Percentiles rank a stretch among this genome's conserved stretches.
Evolutionary conservation across 2,329 filamentous ascomycete species (phyloP).

Genomic region (Seiridium unicorne): DNA sequence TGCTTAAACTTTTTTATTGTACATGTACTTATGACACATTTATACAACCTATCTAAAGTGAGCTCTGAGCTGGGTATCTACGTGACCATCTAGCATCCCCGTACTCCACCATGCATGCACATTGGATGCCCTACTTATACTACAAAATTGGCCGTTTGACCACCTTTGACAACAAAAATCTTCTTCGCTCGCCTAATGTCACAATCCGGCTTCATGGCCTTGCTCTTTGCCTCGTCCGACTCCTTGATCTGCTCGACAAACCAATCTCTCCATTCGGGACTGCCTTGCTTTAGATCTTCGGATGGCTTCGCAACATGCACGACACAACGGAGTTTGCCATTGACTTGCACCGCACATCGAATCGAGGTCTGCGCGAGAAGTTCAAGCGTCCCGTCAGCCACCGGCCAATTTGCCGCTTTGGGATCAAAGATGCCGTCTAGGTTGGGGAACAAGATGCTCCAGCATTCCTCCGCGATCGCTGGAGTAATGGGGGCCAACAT

Average conservation of each 20-base stretch:
- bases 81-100: neutral
- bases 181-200: slow-evolving; percentile 36
- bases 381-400: slow-evolving; percentile 46
- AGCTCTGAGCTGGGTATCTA: slow-evolving; percentile 14
- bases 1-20: too few relatives aligned
- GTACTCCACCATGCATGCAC: neutral
- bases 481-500: slow-evolving; percentile 80
- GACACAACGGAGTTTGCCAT: slow-evolving; percentile 73
- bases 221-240: slow-evolving; percentile 58
- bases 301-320: slow-evolving; percentile 60
- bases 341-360: slow-evolving; percentile 70
- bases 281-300: slow-evolving; percentile 31
- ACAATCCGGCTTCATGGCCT: slow-evolving; percentile 45
- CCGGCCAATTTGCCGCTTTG: slow-evolving; percentile 57
- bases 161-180: slow-evolving; percentile 45
- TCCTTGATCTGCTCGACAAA: slow-evolving; percentile 60
- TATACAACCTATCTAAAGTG: neutral
- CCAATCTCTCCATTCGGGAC: slow-evolving; percentile 50
- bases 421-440: slow-evolving; percentile 38
- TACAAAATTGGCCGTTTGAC: slow-evolving; percentile 75
- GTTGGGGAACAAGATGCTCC: slow-evolving; percentile 54
- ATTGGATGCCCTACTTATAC: slow-evolving; percentile 25
- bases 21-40: too few relatives aligned
- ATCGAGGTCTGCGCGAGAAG: slow-evolving; percentile 49
- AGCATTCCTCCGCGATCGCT: slow-evolving; percentile 79